phyloP scores from a whole-genome alignment of 169 alveolate species.

The Plasmodium coatneyi region DNA sequence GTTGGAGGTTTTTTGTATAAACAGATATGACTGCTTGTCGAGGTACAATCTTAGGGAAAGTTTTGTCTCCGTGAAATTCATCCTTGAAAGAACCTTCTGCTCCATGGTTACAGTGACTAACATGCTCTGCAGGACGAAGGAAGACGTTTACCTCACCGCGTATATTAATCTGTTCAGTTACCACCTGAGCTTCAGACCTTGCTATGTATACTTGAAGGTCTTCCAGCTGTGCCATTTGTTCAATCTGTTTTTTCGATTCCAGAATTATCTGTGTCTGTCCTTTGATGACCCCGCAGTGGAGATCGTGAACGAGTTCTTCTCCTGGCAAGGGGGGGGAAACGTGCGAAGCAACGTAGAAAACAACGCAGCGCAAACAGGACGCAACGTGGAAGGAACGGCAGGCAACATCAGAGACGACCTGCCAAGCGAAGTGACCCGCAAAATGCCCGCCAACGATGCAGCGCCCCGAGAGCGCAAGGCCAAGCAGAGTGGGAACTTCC shows the following conservation, averaged over 20 bases:
- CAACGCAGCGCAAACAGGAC: neutral
- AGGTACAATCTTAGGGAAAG: constrained; percentile 10
- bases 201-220: constrained; percentile 31
- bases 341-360: neutral
- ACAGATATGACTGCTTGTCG: constrained; percentile 24
- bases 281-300: constrained; percentile 54
- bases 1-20: constrained; percentile 41
- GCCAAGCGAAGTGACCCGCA: neutral
- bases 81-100: constrained; percentile 37
- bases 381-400: neutral
- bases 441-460: neutral
- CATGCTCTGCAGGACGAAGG: neutral
- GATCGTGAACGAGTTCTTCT: constrained; percentile 26
- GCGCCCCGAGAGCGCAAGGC: neutral
- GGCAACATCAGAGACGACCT: neutral
- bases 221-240: constrained; percentile 65
- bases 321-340: neutral
- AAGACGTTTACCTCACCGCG: constrained; percentile 23
- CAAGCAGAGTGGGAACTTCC: neutral
- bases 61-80: constrained; percentile 30
- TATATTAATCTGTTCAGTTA: constrained; percentile 16
- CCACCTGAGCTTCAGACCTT: constrained; percentile 6
- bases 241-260: constrained; percentile 52
- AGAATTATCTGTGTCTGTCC: constrained; percentile 38
- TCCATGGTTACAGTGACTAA: constrained; percentile 3